Evolutionary conservation across 2,329 filamentous ascomycete species (phyloP).

Genomic region (Hansfordia pulvinata): DNA sequence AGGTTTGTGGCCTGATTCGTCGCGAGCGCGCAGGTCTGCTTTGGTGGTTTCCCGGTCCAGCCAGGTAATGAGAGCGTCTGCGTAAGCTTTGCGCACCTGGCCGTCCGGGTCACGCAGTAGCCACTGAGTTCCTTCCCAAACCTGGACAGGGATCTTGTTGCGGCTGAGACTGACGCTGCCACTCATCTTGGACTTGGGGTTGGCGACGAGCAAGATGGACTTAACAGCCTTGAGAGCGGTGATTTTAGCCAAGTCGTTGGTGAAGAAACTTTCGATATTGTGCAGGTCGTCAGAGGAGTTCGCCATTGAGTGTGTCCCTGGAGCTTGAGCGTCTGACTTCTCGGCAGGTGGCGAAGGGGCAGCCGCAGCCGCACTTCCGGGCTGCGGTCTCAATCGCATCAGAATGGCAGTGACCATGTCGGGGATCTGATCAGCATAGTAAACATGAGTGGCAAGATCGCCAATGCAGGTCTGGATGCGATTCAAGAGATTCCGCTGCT

Average conservation of each 20-base stretch:
- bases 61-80: slow-evolving; percentile 75
- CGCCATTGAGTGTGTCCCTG: slow-evolving; percentile 18
- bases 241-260: slow-evolving; percentile 39
- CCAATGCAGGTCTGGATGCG: slow-evolving; percentile 74
- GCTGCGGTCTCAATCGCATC: slow-evolving; percentile 57
- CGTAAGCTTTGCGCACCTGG: slow-evolving; percentile 71
- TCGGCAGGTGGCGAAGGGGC: slow-evolving; percentile 31
- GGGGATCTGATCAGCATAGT: slow-evolving; percentile 90
- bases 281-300: slow-evolving; percentile 29
- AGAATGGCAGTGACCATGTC: slow-evolving; percentile 86
- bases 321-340: slow-evolving; percentile 24
- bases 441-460: slow-evolving; percentile 85
- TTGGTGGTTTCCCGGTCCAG: slow-evolving; percentile 64
- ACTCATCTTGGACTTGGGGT: slow-evolving; percentile 45
- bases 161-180: slow-evolving; percentile 53
- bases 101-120: slow-evolving; percentile 69
- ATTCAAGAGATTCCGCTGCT: slow-evolving; percentile 51
- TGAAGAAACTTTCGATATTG: slow-evolving; percentile 36
- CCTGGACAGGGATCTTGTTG: slow-evolving; percentile 62
- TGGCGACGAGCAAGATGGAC: slow-evolving; percentile 70
- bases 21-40: slow-evolving; percentile 47
- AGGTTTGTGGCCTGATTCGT: slow-evolving; percentile 36
- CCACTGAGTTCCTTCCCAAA: slow-evolving; percentile 97
- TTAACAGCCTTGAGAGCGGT: slow-evolving; percentile 69
- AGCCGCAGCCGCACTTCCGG: slow-evolving; percentile 23